Evolutionary conservation across 2,329 filamentous ascomycete species (phyloP).

Genomic region (Phyllosticta citrichinensis): DNA sequence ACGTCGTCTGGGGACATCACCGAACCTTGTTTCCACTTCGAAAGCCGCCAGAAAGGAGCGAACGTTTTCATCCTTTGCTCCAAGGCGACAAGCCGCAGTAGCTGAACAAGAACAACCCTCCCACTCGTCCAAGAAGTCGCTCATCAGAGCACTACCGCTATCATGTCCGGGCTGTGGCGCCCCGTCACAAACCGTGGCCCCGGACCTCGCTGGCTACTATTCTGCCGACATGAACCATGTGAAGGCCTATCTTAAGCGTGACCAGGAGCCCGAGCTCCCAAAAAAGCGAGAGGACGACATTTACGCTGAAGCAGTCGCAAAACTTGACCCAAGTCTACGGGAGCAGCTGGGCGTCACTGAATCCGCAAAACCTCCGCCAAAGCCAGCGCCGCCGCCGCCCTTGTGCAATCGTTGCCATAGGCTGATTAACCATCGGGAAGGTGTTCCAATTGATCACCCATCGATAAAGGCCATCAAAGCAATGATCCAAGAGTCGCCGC

Average conservation of each 20-base stretch:
- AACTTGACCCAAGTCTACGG: slow-evolving; percentile 15
- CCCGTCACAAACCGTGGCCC: slow-evolving; percentile 45
- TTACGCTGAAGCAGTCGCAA: slow-evolving; percentile 26
- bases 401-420: slow-evolving; percentile 83
- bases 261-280: slow-evolving; percentile 9
- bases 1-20: background rate
- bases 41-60: background rate
- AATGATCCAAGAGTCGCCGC: slow-evolving; percentile 78
- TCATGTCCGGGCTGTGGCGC: slow-evolving; percentile 56
- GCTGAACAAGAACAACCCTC: background rate
- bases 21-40: background rate
- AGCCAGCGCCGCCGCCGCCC: slow-evolving; percentile 29
- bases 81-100: background rate
- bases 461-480: slow-evolving; percentile 70
- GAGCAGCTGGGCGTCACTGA: background rate
- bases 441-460: slow-evolving; percentile 67
- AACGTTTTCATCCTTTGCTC: background rate
- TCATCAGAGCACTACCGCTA: slow-evolving; percentile 30
- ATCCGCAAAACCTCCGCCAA: background rate
- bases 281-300: slow-evolving; percentile 24
- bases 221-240: slow-evolving; percentile 39
- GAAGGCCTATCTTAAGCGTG: slow-evolving; percentile 25
- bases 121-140: background rate
- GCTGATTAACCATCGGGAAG: slow-evolving; percentile 64
- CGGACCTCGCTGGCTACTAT: slow-evolving; percentile 49